phyloP scores from a whole-genome alignment of 1,284 basidiomycete species.

The Dichomitus squalens region DNA sequence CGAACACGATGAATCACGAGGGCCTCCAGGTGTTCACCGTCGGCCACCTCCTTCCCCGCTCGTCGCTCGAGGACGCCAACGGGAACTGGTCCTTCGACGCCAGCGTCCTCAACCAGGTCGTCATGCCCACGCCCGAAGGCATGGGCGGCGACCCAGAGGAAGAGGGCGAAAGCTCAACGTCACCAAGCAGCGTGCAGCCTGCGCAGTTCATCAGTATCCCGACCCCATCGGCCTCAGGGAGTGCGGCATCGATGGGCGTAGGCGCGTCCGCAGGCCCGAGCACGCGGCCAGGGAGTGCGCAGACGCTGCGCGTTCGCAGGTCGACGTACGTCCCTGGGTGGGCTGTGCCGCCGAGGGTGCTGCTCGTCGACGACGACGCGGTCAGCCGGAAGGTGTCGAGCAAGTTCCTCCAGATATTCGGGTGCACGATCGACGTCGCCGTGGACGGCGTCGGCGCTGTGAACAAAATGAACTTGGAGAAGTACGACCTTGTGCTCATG shows the following conservation, averaged over 20 bases:
- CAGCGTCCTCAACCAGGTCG: slow-evolving; percentile 31
- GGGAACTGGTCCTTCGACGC: slow-evolving; percentile 62
- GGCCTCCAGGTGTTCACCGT: slow-evolving; percentile 83
- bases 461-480: slow-evolving; percentile 93
- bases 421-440: slow-evolving; percentile 93
- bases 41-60: slow-evolving; percentile 73
- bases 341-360: slow-evolving; percentile 84
- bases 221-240: slow-evolving; percentile 11
- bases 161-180: slow-evolving; percentile 27
- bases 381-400: slow-evolving; percentile 87
- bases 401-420: slow-evolving; percentile 96
- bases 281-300: slow-evolving; percentile 32
- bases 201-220: slow-evolving; percentile 28
- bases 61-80: slow-evolving; percentile 50
- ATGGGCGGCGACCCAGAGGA: slow-evolving; percentile 35
- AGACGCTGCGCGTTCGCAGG: slow-evolving; percentile 65
- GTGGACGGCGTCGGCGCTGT: slow-evolving; percentile 94
- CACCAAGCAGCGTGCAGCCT: slow-evolving; percentile 13
- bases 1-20: slow-evolving; percentile 46
- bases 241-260: slow-evolving; percentile 1
- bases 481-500: slow-evolving; percentile 96
- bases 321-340: slow-evolving; percentile 87
- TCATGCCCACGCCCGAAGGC: slow-evolving; percentile 36
- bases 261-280: slow-evolving; percentile 7
- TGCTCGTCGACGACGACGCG: slow-evolving; percentile 95